Percentiles rank a stretch among this genome's conserved stretches.
phyloP scores from a whole-genome alignment of 768 basidiomycete species.

The Trametes sanguinea region DNA sequence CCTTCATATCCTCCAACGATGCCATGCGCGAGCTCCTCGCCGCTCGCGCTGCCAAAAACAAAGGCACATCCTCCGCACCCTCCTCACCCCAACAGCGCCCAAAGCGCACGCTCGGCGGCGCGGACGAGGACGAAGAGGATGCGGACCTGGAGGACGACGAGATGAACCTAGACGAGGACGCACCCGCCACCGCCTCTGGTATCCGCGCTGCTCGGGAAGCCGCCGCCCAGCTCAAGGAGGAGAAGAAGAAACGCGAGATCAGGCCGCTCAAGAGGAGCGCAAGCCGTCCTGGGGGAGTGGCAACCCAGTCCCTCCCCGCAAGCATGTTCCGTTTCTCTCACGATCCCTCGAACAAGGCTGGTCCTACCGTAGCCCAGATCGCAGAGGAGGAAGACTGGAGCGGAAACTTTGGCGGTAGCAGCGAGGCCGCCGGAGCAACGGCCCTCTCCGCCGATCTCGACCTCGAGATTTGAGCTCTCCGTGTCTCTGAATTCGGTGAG shows the following conservation, averaged over 20 bases:
- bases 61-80: constrained; percentile 14
- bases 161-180: constrained; percentile 15
- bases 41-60: constrained; percentile 15
- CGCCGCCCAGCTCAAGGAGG: constrained; percentile 9
- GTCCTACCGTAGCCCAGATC: constrained; percentile 4
- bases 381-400: constrained; percentile 26
- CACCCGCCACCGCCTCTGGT: not conserved
- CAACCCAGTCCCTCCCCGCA: constrained; percentile 20
- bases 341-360: not conserved
- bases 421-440: not conserved
- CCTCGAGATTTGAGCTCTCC: constrained; percentile 5
- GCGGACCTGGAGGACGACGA: constrained; percentile 16
- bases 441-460: constrained; percentile 8
- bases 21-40: constrained; percentile 21
- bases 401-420: constrained; percentile 9
- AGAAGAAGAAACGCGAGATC: constrained; percentile 23
- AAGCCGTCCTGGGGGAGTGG: constrained; percentile 13
- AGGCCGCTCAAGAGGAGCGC: constrained; percentile 23
- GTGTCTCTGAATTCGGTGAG: not conserved
- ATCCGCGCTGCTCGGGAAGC: constrained; percentile 11
- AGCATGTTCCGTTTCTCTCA: constrained; percentile 23
- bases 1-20: constrained; percentile 26
- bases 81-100: constrained; percentile 19
- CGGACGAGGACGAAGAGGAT: constrained; percentile 14
- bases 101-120: constrained; percentile 18